Conservation (phyloP, 169 alveolate genomes). For the Babesia bigemina region DNA sequence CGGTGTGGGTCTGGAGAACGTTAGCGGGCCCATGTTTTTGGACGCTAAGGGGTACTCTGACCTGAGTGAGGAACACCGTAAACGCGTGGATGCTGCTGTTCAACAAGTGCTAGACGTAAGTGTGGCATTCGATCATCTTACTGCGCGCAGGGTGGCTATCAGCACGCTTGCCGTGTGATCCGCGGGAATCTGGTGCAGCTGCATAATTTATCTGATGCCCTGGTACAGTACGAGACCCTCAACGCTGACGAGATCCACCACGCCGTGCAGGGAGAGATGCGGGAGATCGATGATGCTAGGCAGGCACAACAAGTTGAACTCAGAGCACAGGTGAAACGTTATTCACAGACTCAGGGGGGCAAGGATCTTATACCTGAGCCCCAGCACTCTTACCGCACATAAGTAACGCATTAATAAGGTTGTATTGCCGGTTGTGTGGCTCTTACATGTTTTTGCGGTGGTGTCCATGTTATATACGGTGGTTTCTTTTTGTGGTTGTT, state of each 20-base stretch:
- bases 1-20: constrained; percentile 82
- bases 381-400: constrained; percentile 48
- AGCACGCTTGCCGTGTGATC: constrained; percentile 81
- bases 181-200: constrained; percentile 79
- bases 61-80: constrained; percentile 83
- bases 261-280: constrained; percentile 74
- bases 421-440: too few species aligned
- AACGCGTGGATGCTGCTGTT: constrained; percentile 80
- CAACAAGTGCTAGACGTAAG: constrained; percentile 61
- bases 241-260: constrained; percentile 75
- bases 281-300: constrained; percentile 62
- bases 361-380: constrained; percentile 44
- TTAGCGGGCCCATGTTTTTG: constrained; percentile 81
- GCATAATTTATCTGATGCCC: constrained; percentile 81
- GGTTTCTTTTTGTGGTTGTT: too few species aligned
- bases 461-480: too few species aligned
- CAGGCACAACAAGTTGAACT: constrained; percentile 13
- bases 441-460: too few species aligned
- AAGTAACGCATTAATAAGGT: not conserved
- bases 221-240: constrained; percentile 82
- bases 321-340: not conserved
- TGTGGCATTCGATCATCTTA: not conserved
- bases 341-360: constrained; percentile 7
- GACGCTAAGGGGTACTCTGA: constrained; percentile 67
- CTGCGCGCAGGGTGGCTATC: constrained; percentile 75